Evolutionary conservation across 768 basidiomycete genomes (phyloP).

Genomic region (Thelephora aurantiotincta): DNA sequence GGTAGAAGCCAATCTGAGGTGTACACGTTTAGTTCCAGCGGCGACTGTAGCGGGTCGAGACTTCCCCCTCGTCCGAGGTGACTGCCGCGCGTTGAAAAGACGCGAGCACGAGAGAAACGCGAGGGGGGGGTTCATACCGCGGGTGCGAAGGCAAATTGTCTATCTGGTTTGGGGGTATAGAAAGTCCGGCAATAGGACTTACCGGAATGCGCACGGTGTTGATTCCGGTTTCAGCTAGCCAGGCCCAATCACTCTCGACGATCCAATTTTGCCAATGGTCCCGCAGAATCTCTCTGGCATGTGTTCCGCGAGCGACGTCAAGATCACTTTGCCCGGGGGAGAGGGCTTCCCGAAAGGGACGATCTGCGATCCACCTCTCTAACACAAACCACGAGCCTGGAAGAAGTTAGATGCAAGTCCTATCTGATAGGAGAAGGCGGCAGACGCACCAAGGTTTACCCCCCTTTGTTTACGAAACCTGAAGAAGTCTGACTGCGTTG

Average conservation of each 20-base stretch:
- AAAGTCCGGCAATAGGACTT: constrained; percentile 11
- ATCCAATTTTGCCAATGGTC: constrained; percentile 44
- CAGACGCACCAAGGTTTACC: constrained; percentile 60
- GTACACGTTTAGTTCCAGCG: background rate
- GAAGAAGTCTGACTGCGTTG: constrained; percentile 21
- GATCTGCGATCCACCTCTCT: constrained; percentile 59
- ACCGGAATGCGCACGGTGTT: constrained; percentile 53
- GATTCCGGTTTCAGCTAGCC: constrained; percentile 37
- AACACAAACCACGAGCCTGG: constrained; percentile 29
- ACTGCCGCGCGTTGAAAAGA: too few relatives aligned
- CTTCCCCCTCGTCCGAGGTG: background rate
- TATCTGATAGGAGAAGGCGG: background rate
- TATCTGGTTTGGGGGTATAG: too few relatives aligned
- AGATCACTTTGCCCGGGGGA: constrained; percentile 51
- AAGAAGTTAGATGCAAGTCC: background rate
- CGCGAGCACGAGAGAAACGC: too few relatives aligned
- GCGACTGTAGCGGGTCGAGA: background rate
- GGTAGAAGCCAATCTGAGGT: constrained; percentile 58
- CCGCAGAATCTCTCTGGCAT: constrained; percentile 27
- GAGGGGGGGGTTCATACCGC: too few relatives aligned
- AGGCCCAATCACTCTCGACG: constrained; percentile 35
- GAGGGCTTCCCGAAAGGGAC: constrained; percentile 39
- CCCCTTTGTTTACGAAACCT: constrained; percentile 63
- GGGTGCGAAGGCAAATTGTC: too few relatives aligned
- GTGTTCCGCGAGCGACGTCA: constrained; percentile 45